These are phyloP conservation scores for Austropuccinia psidii DNA, from an alignment of 1,284 basidiomycete genomes.

Conservation along the genomic window DNA sequence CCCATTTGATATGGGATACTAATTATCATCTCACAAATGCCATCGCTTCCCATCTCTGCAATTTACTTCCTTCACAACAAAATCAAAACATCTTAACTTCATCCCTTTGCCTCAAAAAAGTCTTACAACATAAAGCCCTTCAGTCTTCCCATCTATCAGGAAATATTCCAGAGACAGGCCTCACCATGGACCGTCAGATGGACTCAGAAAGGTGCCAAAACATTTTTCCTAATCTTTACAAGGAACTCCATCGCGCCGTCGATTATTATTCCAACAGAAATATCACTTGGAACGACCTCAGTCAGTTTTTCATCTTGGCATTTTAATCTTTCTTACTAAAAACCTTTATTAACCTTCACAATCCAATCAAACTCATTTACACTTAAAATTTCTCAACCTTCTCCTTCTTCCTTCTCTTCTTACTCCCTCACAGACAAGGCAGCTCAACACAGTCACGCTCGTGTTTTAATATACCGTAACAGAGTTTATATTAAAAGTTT, in stretches of 20 bases:
- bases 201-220: neutral
- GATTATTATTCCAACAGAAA: constrained; percentile 1
- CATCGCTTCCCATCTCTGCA: constrained; percentile 6
- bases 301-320: neutral
- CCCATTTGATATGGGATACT: neutral
- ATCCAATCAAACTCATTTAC: neutral
- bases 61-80: neutral
- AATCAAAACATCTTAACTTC: neutral
- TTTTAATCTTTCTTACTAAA: neutral
- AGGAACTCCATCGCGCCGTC: constrained; percentile 17
- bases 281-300: constrained; percentile 14
- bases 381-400: neutral
- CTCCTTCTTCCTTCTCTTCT: neutral
- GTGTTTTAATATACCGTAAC: constrained; percentile 45
- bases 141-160: neutral
- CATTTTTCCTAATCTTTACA: constrained; percentile 21
- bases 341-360: neutral
- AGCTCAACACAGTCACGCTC: constrained; percentile 40
- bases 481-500: constrained; percentile 34
- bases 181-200: constrained; percentile 2
- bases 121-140: neutral
- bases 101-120: neutral
- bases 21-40: constrained; percentile 23
- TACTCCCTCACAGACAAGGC: constrained; percentile 1
- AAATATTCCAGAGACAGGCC: neutral